phyloP scores from a whole-genome alignment of 352 stramenopile genomes.

The Globisporangium orthogonon region DNA sequence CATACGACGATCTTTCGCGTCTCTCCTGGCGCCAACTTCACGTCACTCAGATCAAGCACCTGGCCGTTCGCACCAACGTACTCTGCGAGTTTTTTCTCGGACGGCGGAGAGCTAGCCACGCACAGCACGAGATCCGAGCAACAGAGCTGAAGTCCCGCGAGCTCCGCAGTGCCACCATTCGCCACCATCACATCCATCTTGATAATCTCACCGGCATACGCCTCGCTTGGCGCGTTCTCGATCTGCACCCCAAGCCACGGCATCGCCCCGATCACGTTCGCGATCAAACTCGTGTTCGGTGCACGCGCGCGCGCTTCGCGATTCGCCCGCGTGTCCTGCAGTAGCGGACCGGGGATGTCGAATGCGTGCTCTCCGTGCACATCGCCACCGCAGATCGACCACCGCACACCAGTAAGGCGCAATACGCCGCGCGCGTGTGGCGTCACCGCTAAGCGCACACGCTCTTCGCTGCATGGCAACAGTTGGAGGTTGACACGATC shows the following conservation, averaged over 20 bases:
- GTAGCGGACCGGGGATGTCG: slow-evolving; percentile 65
- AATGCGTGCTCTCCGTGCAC: slow-evolving; percentile 81
- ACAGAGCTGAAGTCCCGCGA: slow-evolving; percentile 52
- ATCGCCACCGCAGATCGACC: slow-evolving; percentile 78
- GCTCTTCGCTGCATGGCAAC: slow-evolving; percentile 67
- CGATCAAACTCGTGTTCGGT: slow-evolving; percentile 70
- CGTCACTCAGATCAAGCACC: slow-evolving; percentile 46
- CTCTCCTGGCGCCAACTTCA: slow-evolving; percentile 50
- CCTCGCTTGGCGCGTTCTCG: slow-evolving; percentile 28
- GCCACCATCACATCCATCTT: slow-evolving; percentile 39
- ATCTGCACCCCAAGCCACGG: slow-evolving; percentile 78
- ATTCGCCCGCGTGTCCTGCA: slow-evolving; percentile 76
- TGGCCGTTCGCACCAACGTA: slow-evolving; percentile 66
- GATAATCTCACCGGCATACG: slow-evolving; percentile 61
- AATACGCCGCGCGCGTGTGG: slow-evolving; percentile 53
- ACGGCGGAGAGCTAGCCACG: slow-evolving; percentile 15
- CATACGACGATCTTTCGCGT: slow-evolving; percentile 42
- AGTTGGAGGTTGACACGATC: slow-evolving; percentile 71
- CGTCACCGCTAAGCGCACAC: slow-evolving; percentile 59
- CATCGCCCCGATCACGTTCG: slow-evolving; percentile 66
- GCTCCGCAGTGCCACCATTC: slow-evolving; percentile 46
- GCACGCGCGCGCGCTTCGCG: slow-evolving; percentile 65
- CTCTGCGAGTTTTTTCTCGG: slow-evolving; percentile 18
- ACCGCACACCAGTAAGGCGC: slow-evolving; percentile 63
- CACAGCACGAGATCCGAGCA: slow-evolving; percentile 64